A percentile compares a stretch with the other conserved stretches of the same genome.
phyloP scores from a whole-genome alignment of 2,329 filamentous ascomycete genomes.

The Cercospora sp. region DNA sequence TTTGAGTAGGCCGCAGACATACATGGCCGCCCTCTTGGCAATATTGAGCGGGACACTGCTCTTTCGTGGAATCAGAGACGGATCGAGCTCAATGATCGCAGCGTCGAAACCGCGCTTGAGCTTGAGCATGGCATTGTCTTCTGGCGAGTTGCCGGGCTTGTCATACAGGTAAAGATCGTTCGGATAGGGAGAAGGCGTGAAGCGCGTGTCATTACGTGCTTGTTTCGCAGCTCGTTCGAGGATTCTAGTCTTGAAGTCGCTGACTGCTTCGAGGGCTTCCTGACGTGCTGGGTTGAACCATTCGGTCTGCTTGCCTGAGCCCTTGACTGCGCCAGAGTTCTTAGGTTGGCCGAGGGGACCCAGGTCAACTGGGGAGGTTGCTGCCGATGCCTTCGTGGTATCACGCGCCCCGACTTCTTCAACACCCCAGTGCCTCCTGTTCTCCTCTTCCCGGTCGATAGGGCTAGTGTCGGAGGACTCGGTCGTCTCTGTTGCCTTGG shows the following conservation, averaged over 20 bases:
- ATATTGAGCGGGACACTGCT: neutral
- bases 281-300: conserved; percentile 5
- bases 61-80: neutral
- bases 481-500: neutral
- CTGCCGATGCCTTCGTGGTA: neutral
- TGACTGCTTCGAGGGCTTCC: conserved; percentile 12
- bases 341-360: neutral
- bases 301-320: neutral
- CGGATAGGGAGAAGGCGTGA: neutral
- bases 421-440: neutral
- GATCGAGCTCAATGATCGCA: conserved; percentile 4
- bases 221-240: conserved; percentile 13
- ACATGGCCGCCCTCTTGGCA: conserved; percentile 9
- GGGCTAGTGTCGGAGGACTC: neutral
- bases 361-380: neutral
- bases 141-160: conserved; percentile 5
- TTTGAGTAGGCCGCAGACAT: conserved; percentile 9
- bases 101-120: conserved; percentile 6
- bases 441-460: neutral
- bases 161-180: conserved; percentile 9
- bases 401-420: neutral
- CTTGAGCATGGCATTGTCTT: conserved; percentile 7
- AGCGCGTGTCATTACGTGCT: conserved; percentile 8
- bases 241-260: conserved; percentile 14
- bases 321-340: conserved; percentile 5